Percentiles rank a stretch among this genome's conserved stretches.
Conservation (phyloP, 2,329 filamentous ascomycete genomes). For the Claviceps humidiphila region DNA sequence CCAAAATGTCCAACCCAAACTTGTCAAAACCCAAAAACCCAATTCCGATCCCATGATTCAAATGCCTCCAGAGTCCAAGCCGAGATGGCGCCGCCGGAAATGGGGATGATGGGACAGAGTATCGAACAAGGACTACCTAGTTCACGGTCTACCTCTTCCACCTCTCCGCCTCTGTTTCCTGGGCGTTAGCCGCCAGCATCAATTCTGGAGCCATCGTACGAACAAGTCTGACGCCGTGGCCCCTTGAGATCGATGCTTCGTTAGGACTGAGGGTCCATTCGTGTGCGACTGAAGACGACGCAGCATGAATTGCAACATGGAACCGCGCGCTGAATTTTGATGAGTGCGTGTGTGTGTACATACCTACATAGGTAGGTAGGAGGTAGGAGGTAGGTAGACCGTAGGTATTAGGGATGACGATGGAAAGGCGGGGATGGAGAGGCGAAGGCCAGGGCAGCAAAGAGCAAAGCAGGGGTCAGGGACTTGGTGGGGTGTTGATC, state of each 20-base stretch:
- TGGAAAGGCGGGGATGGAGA: not conserved
- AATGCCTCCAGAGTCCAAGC: not conserved
- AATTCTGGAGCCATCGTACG: not conserved
- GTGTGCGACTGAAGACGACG: not conserved
- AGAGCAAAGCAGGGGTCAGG: not conserved
- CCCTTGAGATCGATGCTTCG: not conserved
- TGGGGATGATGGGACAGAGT: not conserved
- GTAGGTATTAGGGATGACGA: not conserved
- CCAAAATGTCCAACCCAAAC: too few relatives aligned
- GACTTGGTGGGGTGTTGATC: not conserved
- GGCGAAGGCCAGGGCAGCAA: not conserved
- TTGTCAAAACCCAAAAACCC: not conserved
- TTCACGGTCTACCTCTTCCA: not conserved
- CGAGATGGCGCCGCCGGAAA: not conserved
- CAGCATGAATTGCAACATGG: not conserved
- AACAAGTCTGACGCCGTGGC: too few relatives aligned
- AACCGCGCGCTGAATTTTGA: not conserved
- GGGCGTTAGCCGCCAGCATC: not conserved
- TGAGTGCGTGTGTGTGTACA: not conserved
- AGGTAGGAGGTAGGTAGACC: too few relatives aligned
- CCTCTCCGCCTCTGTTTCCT: not conserved
- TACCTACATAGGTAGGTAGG: too few relatives aligned
- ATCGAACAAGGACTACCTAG: slow-evolving; percentile 1
- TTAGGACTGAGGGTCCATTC: not conserved
- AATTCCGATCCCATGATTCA: not conserved